Evolutionary conservation across 805 yeast species (phyloP).

Genomic region (Ogataea sp.): DNA sequence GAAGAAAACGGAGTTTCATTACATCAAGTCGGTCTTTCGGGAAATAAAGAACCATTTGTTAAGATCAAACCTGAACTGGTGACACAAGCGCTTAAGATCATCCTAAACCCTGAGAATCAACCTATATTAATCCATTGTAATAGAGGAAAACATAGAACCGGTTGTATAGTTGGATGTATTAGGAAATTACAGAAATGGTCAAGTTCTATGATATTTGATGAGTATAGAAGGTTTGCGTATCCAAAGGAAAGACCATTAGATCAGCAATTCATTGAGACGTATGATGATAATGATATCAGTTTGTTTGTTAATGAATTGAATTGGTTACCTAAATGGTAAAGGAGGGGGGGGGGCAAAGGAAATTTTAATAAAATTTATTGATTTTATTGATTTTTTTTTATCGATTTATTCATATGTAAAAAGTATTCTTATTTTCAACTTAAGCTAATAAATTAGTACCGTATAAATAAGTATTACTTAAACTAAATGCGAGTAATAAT

Average conservation of each 20-base stretch:
- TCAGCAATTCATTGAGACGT: constrained; percentile 90
- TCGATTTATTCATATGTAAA: too few relatives aligned
- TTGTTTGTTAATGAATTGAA: constrained; percentile 40
- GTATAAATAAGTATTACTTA: constrained; percentile 55
- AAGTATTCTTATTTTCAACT: neutral
- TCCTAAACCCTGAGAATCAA: constrained; percentile 78
- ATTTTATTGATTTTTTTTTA: too few relatives aligned
- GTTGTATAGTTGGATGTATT: constrained; percentile 90
- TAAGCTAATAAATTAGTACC: constrained; percentile 59
- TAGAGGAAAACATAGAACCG: constrained; percentile 94
- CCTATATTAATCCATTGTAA: constrained; percentile 93
- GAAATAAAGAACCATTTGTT: constrained; percentile 92
- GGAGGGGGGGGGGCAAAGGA: too few relatives aligned
- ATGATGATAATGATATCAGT: constrained; percentile 58
- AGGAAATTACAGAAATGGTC: constrained; percentile 90
- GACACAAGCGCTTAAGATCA: constrained; percentile 73
- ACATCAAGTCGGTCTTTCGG: constrained; percentile 88
- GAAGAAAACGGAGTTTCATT: constrained; percentile 52
- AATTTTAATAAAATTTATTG: too few relatives aligned
- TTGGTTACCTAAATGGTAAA: constrained; percentile 69
- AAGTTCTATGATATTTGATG: constrained; percentile 88
- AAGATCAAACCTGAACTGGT: constrained; percentile 58
- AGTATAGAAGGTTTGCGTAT: constrained; percentile 86
- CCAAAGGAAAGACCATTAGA: constrained; percentile 95
- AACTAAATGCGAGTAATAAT: constrained; percentile 47